phyloP scores from a whole-genome alignment of 257 asterid genomes.

The Galeopsis tetrahit region DNA sequence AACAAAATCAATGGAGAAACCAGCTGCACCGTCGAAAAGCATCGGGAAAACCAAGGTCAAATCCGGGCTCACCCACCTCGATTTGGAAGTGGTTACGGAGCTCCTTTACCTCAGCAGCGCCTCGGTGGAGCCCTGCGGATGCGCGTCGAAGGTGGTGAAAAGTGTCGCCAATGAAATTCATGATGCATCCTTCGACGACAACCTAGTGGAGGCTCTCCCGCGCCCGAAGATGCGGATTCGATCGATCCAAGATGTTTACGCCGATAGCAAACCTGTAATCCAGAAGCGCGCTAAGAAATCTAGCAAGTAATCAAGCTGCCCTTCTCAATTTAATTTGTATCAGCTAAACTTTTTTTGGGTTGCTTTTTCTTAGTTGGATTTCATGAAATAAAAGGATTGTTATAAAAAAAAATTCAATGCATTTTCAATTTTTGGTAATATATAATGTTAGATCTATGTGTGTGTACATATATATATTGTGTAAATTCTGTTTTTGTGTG shows the following conservation, averaged over 20 bases:
- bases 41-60: conserved; percentile 35
- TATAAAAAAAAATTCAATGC: neutral
- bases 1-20: conserved; percentile 39
- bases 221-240: conserved; percentile 50
- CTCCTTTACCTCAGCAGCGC: conserved; percentile 79
- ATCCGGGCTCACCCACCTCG: conserved; percentile 50
- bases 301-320: conserved; percentile 2
- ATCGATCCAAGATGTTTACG: conserved; percentile 52
- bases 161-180: conserved; percentile 48
- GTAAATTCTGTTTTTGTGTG: no score
- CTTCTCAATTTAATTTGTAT: neutral
- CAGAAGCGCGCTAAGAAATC: conserved; percentile 36
- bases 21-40: conserved; percentile 15
- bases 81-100: conserved; percentile 67
- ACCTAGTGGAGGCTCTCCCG: conserved; percentile 26
- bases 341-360: no score
- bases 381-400: neutral
- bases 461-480: no score
- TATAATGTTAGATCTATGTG: no score
- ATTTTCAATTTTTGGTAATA: neutral
- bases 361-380: neutral
- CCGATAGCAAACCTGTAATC: conserved; percentile 41
- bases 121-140: conserved; percentile 40
- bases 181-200: conserved; percentile 47
- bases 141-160: conserved; percentile 38